phyloP scores from a whole-genome alignment of 192 early-diverging fungal species.

The Phlyctochytrium bullatum region DNA sequence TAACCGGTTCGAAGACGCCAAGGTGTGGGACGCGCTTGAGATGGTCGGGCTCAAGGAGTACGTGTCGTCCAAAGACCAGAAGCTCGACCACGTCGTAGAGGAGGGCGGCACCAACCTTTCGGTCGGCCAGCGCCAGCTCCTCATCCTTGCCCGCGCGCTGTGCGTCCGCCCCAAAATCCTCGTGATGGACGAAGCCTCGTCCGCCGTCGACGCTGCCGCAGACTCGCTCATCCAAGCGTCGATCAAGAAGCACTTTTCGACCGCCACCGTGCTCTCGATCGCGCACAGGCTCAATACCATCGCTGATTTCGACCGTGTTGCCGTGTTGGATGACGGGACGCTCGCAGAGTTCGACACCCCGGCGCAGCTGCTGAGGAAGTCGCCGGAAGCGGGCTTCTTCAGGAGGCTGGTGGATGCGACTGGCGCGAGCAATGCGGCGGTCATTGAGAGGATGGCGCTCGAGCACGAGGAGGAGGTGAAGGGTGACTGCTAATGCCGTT shows the following conservation, averaged over 20 bases:
- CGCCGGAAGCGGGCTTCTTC: conserved; percentile 30
- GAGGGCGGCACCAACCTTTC: conserved; percentile 13
- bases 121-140: conserved; percentile 8
- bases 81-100: conserved; percentile 64
- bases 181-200: conserved; percentile 45
- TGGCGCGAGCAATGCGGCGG: conserved; percentile 19
- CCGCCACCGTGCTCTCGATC: conserved; percentile 69
- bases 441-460: conserved; percentile 10
- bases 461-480: background rate
- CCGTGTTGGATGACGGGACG: conserved; percentile 44
- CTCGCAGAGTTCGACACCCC: conserved; percentile 54
- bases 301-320: conserved; percentile 46
- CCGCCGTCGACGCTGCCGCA: conserved; percentile 62
- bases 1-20: conserved; percentile 53
- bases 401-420: conserved; percentile 34
- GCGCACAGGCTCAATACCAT: conserved; percentile 60
- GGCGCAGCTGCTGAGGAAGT: conserved; percentile 32
- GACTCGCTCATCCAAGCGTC: conserved; percentile 63
- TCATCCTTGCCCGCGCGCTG: background rate
- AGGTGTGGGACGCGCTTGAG: conserved; percentile 62
- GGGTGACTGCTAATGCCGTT: too few species aligned
- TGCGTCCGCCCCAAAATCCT: conserved; percentile 29
- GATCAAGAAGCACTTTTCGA: background rate
- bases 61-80: conserved; percentile 51
- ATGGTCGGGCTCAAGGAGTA: conserved; percentile 66